Evolutionary conservation across 108 stramenopile genomes (phyloP), one percentile per base, ranked within the genome.

Genomic region (Discostella pseudostelligera): DNA sequence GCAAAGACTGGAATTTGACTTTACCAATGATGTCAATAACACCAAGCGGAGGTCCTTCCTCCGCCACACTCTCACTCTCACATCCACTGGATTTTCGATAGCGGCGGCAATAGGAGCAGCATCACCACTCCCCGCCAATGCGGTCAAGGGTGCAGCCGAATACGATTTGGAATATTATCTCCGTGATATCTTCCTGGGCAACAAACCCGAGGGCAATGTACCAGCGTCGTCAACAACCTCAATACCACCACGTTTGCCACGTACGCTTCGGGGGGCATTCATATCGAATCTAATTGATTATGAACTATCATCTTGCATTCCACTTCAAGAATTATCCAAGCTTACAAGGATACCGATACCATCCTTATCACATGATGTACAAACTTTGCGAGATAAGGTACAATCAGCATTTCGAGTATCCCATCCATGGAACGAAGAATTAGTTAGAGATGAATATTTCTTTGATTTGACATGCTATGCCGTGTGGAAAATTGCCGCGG

Each of bases 121-220:
- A 32, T 4, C 5, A 4, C 5, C 32, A 32, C 5, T 32, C 32
- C 32, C 32, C 4, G 32, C 32, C 32, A 32, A 32, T 32, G 32
- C 32, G 5, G 88, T 67, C 7, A 83, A 84, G 36, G 92, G 92
- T 16, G 92, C 92, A 6, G 88, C 88, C 11, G 92, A 93, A 76
- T 79, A 88, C 37, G 92, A 93, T 50, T 76, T 89, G 22, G 92
- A 93, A 54, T 93, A 74, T 67, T 93, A 93, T 57, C 69, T 90
- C 39, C 87, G 92, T 32, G 85, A 89, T 72, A 54, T 90, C 10
- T 46, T 77, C 60, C 62, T 82, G 58, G 92, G 92, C 21, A 93
- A 93, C 67, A 80, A 77, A 35, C 59, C 26, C 13, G 84, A 93
- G 58, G 92, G 92, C 17, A 90, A 74, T 45, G 63, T 86, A 10